Conservation (phyloP, 768 basidiomycete genomes). For the Kwoniella mangroviensis region DNA sequence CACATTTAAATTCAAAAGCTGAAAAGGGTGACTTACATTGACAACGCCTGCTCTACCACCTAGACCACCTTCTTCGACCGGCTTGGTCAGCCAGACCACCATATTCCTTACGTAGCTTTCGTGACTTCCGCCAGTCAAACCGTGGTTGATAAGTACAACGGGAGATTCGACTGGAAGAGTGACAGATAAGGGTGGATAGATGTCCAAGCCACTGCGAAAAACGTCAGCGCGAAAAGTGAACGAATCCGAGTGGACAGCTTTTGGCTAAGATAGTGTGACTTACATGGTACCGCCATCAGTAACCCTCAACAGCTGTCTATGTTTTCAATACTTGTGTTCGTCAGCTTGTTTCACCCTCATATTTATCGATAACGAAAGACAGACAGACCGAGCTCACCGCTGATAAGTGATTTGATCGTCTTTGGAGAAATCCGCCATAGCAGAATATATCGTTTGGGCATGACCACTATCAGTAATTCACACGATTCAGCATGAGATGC, state of each 20-base stretch:
- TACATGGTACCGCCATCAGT: constrained; percentile 59
- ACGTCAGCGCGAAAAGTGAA: too few species aligned
- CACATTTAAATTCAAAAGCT: too few species aligned
- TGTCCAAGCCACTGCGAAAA: constrained; percentile 48
- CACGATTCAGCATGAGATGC: too few species aligned
- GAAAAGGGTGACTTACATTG: constrained; percentile 68
- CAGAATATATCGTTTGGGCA: constrained; percentile 54
- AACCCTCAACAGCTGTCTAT: constrained; percentile 52
- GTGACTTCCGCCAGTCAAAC: constrained; percentile 66
- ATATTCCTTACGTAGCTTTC: constrained; percentile 84
- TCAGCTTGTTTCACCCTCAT: not conserved
- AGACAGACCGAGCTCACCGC: constrained; percentile 32
- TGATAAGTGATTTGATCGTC: constrained; percentile 51
- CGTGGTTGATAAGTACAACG: constrained; percentile 61
- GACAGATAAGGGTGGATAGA: constrained; percentile 35
- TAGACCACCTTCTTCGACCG: constrained; percentile 74
- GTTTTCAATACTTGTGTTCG: constrained; percentile 6
- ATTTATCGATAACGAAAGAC: constrained; percentile 14
- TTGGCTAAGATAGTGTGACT: not conserved
- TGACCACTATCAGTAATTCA: constrained; percentile 39
- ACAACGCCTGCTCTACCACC: constrained; percentile 87
- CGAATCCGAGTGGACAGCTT: too few species aligned
- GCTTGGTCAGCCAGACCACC: constrained; percentile 69
- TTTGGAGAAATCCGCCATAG: constrained; percentile 49
- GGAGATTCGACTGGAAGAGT: constrained; percentile 60